Conservation (phyloP, 202 grass and related monocot species). For the Elaeis oleifera region DNA sequence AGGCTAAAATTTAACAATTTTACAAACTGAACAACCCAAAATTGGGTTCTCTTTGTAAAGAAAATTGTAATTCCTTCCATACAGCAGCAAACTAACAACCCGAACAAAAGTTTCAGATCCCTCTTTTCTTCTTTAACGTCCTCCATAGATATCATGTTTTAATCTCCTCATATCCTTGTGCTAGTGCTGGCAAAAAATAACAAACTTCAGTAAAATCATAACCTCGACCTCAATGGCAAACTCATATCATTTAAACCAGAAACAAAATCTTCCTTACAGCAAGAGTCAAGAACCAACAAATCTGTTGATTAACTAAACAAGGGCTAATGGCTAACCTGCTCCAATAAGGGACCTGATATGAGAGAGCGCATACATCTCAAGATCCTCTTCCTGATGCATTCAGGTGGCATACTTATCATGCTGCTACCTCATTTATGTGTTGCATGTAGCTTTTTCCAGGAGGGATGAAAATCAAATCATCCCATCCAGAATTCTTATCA, state of each 20-base stretch:
- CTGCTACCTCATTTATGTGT: constrained; percentile 75
- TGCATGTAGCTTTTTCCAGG: constrained; percentile 74
- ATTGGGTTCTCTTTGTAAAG: not conserved
- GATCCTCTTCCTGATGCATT: not conserved
- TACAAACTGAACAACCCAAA: not conserved
- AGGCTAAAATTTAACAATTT: no score
- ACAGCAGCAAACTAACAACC: not conserved
- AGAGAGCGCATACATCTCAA: not conserved
- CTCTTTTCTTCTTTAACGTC: not conserved
- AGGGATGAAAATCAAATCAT: constrained; percentile 94
- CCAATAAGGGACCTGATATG: not conserved
- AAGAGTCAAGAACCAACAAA: no score
- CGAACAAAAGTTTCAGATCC: not conserved
- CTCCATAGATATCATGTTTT: not conserved
- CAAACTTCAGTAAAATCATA: not conserved
- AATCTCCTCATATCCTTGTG: not conserved
- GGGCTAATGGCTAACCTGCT: no score
- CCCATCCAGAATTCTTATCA: constrained; percentile 85
- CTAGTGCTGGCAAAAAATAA: not conserved
- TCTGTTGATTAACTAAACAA: no score
- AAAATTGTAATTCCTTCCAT: not conserved
- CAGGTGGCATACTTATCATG: constrained; percentile 15
- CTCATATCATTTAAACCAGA: no score
- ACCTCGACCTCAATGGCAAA: not conserved
- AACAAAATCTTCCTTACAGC: no score